Evolutionary conservation across 495 filamentous ascomycete species (phyloP), one percentile per base, ranked within the genome.

Genomic region (Penicillium simplicissimum): DNA sequence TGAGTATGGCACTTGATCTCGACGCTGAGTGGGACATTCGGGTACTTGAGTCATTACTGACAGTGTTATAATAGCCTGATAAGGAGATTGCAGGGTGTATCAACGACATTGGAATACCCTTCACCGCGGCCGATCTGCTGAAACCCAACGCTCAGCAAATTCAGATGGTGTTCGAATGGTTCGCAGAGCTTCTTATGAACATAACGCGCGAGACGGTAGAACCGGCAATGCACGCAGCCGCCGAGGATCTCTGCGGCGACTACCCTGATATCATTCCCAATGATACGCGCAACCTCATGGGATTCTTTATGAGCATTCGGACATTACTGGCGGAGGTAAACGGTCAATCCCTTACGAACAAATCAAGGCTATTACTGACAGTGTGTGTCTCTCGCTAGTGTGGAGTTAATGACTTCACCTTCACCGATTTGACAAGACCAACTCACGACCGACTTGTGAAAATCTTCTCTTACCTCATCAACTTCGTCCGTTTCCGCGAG

Each of bases 121-220:
- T 97, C 74, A 88, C 85, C 2, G 78, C 89, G n/a, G 88, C 90
- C 62, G 95, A 98, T 76, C 83, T 98, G 37, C 86, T 92, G 61
- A 98, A 96, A 70, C 95, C 95, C 5, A 95, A 96, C 65, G 88
- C 96, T 11, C 86, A 92, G 57, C 91, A 96, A 66, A 93, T 96
- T 51, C 96, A 98, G 75, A 90, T 92, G 82, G 90, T 98, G 36
- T 93, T 97, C 61, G 95, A 98, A 84, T 96, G 91, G 90, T 96
- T 98, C 69, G 93, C 91, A 48, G 93, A 96, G 69, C 78, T 96
- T 11, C 82, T 98, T 23, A 91, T 97, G 84, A 96, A 96, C 74
- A 86, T 88, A 48, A 96, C 92, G 19, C 87, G 90, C 52, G 90
- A 94, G 54, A 91, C 92, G 4, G 89, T 98, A 52, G 93, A 97